These are phyloP conservation scores for Sanguinoderma infundibulare DNA, from an alignment of 1,284 basidiomycete species.

Conservation along the genomic window DNA sequence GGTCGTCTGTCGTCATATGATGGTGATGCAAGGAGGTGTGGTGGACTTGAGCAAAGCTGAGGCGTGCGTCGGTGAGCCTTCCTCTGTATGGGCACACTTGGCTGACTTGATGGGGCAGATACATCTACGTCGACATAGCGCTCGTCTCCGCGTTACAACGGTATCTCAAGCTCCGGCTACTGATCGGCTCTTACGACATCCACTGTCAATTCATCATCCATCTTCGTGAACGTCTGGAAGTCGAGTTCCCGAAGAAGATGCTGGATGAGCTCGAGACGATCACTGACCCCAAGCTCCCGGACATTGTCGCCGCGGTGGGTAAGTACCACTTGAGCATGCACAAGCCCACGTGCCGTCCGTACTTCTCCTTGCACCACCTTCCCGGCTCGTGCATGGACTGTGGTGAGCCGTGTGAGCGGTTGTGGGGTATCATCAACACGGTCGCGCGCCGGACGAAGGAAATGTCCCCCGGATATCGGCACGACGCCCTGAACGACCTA, in stretches of 20 bases:
- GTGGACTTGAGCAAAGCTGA: not conserved
- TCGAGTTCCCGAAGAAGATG: not conserved
- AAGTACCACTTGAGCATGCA: constrained; percentile 30
- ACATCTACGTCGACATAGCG: constrained; percentile 13
- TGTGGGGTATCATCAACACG: not conserved
- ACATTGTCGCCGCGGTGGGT: constrained; percentile 10
- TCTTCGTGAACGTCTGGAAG: not conserved
- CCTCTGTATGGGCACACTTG: not conserved
- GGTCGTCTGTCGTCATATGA: not conserved
- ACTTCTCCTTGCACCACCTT: constrained; percentile 21
- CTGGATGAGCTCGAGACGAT: too few relatives aligned
- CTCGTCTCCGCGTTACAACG: constrained; percentile 3
- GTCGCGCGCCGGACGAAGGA: not conserved
- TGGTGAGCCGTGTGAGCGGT: not conserved
- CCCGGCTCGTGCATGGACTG: not conserved
- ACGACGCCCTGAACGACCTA: not conserved
- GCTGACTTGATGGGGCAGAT: not conserved
- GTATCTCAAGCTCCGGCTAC: not conserved
- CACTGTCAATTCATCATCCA: constrained; percentile 16
- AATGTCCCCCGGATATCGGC: not conserved
- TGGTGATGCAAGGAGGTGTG: not conserved
- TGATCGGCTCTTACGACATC: constrained; percentile 13
- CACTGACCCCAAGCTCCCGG: not conserved
- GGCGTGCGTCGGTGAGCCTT: not conserved
- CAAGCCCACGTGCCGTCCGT: constrained; percentile 16